These are phyloP conservation scores for Backusella tuberculispora DNA, from an alignment of 192 early-diverging fungal species.

Conservation along the genomic window DNA sequence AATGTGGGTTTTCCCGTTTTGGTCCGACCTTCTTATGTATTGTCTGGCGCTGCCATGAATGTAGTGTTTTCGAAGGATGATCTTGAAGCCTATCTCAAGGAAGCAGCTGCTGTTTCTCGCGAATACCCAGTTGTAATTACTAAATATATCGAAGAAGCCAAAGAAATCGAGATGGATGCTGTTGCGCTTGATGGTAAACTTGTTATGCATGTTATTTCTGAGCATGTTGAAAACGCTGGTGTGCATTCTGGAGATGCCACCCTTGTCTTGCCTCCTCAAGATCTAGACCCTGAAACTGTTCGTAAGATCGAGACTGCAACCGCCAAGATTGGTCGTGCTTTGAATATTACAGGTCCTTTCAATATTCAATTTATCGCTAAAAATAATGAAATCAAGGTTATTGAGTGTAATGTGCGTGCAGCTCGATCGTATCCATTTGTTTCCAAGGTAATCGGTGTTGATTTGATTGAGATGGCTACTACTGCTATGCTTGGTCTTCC, in stretches of 20 bases:
- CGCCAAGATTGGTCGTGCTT: conserved; percentile 87
- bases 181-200: conserved; percentile 93
- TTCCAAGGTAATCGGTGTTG: conserved; percentile 93
- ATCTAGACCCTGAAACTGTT: conserved; percentile 93
- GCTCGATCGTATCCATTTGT: conserved; percentile 98
- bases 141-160: conserved; percentile 98
- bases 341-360: conserved; percentile 96
- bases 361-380: conserved; percentile 99
- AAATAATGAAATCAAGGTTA: conserved; percentile 99
- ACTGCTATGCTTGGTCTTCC: conserved; percentile 88
- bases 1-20: conserved; percentile 94
- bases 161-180: conserved; percentile 99
- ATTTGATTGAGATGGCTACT: conserved; percentile 97
- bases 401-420: conserved; percentile 98
- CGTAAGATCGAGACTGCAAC: conserved; percentile 91
- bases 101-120: conserved; percentile 91
- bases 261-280: conserved; percentile 91
- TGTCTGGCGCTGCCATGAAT: conserved; percentile 99
- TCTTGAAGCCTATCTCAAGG: conserved; percentile 81
- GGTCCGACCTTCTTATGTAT: conserved; percentile 96
- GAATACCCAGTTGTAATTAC: conserved; percentile 97
- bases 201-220: conserved; percentile 92
- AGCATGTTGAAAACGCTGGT: conserved; percentile 99
- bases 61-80: conserved; percentile 88
- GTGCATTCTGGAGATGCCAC: conserved; percentile 99